These are phyloP conservation scores for Trichaptum fuscoviolaceum DNA, from an alignment of 768 basidiomycete genomes.

Conservation along the genomic window DNA sequence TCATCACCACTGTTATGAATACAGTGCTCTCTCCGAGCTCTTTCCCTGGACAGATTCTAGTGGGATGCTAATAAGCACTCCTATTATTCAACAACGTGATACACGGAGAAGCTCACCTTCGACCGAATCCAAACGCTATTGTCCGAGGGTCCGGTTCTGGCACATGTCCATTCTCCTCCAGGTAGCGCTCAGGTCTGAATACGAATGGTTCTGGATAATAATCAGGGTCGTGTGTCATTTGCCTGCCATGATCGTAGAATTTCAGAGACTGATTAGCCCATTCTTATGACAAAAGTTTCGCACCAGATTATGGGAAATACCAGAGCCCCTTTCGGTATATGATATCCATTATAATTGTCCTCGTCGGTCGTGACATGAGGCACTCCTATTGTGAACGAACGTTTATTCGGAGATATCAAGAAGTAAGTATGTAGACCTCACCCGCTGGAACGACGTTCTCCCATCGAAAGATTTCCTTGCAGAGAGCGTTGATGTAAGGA, in stretches of 20 bases:
- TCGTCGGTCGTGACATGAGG: constrained; percentile 10
- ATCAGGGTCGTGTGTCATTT: constrained; percentile 34
- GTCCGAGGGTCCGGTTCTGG: background rate
- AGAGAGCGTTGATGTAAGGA: constrained; percentile 1
- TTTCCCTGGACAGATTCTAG: constrained; percentile 21
- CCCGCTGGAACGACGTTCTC: background rate
- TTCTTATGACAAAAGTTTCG: background rate
- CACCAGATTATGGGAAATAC: constrained; percentile 18
- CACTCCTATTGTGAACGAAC: background rate
- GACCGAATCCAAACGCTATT: constrained; percentile 9
- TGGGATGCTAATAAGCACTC: background rate
- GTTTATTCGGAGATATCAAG: background rate
- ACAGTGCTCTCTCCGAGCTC: constrained; percentile 23
- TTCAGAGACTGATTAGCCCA: background rate
- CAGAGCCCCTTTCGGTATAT: constrained; percentile 22
- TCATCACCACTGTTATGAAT: constrained; percentile 22
- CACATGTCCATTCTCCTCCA: constrained; percentile 43
- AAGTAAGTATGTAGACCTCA: background rate
- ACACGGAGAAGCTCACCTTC: constrained; percentile 2
- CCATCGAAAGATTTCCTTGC: constrained; percentile 3
- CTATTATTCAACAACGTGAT: background rate
- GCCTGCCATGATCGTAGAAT: constrained; percentile 22
- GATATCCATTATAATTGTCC: constrained; percentile 21
- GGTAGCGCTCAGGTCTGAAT: constrained; percentile 37
- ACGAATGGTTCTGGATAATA: constrained; percentile 27